Percentiles rank a stretch among this genome's conserved stretches.
These are phyloP conservation scores for Pseudogymnoascus sp. DNA, from an alignment of 2,329 filamentous ascomycete species.

Conservation along the genomic window DNA sequence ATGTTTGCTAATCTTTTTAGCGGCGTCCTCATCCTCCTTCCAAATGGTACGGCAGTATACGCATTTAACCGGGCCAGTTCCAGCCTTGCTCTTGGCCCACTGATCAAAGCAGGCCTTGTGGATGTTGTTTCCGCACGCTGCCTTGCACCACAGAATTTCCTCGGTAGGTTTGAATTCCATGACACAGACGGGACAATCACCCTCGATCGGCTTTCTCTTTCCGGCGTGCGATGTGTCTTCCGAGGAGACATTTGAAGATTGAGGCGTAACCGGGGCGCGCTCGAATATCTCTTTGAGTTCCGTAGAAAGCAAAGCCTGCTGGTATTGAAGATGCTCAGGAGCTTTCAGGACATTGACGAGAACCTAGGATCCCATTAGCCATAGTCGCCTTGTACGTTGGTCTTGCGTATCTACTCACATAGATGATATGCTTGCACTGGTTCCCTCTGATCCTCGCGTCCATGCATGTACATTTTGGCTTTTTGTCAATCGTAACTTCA, in stretches of 20 bases:
- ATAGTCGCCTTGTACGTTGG: conserved; percentile 9
- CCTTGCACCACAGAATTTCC: conserved; percentile 49
- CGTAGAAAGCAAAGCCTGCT: conserved; percentile 49
- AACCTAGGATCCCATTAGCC: conserved; percentile 31
- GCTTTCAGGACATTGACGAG: conserved; percentile 50
- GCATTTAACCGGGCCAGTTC: conserved; percentile 40
- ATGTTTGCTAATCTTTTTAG: conserved; percentile 32
- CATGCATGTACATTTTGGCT: conserved; percentile 47
- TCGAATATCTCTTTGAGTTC: conserved; percentile 50
- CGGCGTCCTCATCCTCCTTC: conserved; percentile 38
- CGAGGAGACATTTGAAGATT: conserved; percentile 28
- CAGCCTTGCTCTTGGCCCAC: conserved; percentile 42
- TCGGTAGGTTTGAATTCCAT: conserved; percentile 41
- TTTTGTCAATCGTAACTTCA: conserved; percentile 43
- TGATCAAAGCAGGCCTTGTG: conserved; percentile 46
- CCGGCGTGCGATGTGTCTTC: conserved; percentile 32
- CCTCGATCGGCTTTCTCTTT: conserved; percentile 50
- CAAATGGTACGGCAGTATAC: conserved; percentile 53
- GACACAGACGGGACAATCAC: conserved; percentile 56
- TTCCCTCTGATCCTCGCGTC: conserved; percentile 42
- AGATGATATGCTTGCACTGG: conserved; percentile 57
- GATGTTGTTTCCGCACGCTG: conserved; percentile 48
- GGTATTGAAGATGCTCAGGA: conserved; percentile 46
- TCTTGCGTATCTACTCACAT: conserved; percentile 32
- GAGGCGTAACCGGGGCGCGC: conserved; percentile 41